Evolutionary conservation across 495 filamentous ascomycete species (phyloP).

Genomic region (Cudoniella acicularis): DNA sequence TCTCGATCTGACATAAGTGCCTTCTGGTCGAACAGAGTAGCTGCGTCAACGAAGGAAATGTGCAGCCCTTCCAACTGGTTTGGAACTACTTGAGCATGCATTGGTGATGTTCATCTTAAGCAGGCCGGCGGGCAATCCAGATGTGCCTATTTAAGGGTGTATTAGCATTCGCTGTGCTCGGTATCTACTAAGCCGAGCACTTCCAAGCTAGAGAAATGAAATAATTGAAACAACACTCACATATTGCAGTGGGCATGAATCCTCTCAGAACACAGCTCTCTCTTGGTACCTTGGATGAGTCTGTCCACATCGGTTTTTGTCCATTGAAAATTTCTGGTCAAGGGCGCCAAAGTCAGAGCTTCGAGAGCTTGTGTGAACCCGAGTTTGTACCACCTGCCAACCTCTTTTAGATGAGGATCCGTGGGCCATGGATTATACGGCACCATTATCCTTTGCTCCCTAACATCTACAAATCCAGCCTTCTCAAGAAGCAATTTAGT

Average conservation of each 20-base stretch:
- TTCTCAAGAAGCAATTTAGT: slow-evolving; percentile 60
- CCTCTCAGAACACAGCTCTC: slow-evolving; percentile 65
- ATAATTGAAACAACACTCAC: slow-evolving; percentile 42
- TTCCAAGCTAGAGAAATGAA: not conserved
- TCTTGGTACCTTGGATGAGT: slow-evolving; percentile 58
- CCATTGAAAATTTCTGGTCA: slow-evolving; percentile 65
- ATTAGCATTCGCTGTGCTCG: not conserved
- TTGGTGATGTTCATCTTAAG: not conserved
- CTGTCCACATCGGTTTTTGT: slow-evolving; percentile 60
- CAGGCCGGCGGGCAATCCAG: slow-evolving; percentile 25
- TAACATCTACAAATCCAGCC: slow-evolving; percentile 81
- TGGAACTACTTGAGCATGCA: not conserved
- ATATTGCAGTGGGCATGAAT: slow-evolving; percentile 72
- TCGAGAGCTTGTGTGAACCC: slow-evolving; percentile 70
- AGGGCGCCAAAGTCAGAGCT: slow-evolving; percentile 67
- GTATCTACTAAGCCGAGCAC: not conserved
- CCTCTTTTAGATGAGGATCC: slow-evolving; percentile 62
- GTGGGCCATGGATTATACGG: slow-evolving; percentile 78
- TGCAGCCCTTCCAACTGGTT: not conserved
- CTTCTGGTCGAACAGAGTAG: not conserved
- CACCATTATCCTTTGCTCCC: slow-evolving; percentile 66
- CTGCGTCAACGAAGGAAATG: not conserved
- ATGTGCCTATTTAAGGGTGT: slow-evolving; percentile 22
- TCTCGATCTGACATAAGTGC: not conserved
- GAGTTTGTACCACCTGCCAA: slow-evolving; percentile 84